These are phyloP conservation scores for Candida sithepensis DNA, from an alignment of 805 yeast genomes.

Conservation along the genomic window DNA sequence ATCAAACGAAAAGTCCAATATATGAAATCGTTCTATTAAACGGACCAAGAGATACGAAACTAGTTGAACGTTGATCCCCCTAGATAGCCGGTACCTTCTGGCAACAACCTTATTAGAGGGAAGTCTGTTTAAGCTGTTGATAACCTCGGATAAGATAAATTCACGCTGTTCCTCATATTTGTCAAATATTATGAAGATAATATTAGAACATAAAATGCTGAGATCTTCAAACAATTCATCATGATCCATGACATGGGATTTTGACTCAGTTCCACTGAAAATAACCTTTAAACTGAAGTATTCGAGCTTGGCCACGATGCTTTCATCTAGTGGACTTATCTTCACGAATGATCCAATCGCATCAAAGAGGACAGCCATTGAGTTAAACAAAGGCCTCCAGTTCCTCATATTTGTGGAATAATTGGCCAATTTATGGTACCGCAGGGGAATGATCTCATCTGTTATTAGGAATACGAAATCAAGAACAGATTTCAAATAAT, in stretches of 20 bases:
- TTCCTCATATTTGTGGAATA: too few species aligned
- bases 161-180: conserved; percentile 48
- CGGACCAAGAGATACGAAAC: conserved; percentile 43
- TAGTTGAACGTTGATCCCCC: conserved; percentile 48
- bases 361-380: conserved; percentile 11
- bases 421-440: too few species aligned
- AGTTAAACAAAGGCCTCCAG: conserved; percentile 1
- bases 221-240: conserved; percentile 20
- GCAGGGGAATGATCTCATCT: conserved; percentile 2
- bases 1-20: conserved; percentile 19
- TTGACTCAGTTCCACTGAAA: conserved; percentile 33
- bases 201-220: conserved; percentile 29
- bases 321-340: conserved; percentile 40
- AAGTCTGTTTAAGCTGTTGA: conserved; percentile 46
- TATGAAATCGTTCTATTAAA: conserved; percentile 31
- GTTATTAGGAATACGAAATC: conserved; percentile 33
- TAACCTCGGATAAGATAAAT: conserved; percentile 59
- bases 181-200: conserved; percentile 37
- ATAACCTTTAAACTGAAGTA: conserved; percentile 43
- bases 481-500: conserved; percentile 38
- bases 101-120: conserved; percentile 43
- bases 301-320: conserved; percentile 54
- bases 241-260: conserved; percentile 22
- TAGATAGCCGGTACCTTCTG: conserved; percentile 38
- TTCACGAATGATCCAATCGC: conserved; percentile 17